A percentile compares a stretch with the other conserved stretches of the same genome.
Conservation (phyloP, 2,329 filamentous ascomycete species). For the Colletotrichum cuscutae region DNA sequence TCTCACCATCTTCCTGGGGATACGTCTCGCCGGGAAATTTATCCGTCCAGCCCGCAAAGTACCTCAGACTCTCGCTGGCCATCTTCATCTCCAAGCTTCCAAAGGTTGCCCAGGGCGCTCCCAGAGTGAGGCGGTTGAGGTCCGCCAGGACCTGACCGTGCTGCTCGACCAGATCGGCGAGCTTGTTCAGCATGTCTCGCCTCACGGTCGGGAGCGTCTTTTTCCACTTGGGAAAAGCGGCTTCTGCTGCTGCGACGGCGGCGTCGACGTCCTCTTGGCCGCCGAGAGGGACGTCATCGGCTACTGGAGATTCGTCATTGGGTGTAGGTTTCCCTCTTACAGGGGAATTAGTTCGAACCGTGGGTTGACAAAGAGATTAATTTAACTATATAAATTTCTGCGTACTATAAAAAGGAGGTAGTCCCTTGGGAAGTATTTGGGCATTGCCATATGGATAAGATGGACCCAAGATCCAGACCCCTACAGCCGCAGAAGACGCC, state of each 20-base stretch:
- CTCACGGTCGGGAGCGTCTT: slow-evolving; percentile 48
- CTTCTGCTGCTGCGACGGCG: slow-evolving; percentile 59
- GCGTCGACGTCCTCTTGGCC: slow-evolving; percentile 57
- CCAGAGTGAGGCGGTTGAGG: slow-evolving; percentile 57
- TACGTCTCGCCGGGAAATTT: slow-evolving; percentile 40
- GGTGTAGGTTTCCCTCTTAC: no score
- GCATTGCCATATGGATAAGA: no score
- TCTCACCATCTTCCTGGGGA: slow-evolving; percentile 50
- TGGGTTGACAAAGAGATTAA: no score
- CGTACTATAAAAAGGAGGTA: no score
- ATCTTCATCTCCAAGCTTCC: slow-evolving; percentile 54
- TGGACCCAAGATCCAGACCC: neutral
- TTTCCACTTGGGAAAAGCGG: slow-evolving; percentile 57
- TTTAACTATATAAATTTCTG: no score
- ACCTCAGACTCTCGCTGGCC: slow-evolving; percentile 50
- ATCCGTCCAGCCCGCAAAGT: slow-evolving; percentile 39
- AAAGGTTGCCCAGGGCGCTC: slow-evolving; percentile 55
- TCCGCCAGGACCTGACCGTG: slow-evolving; percentile 47
- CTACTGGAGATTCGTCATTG: slow-evolving; percentile 58
- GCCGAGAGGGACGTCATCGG: slow-evolving; percentile 58
- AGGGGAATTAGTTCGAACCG: no score
- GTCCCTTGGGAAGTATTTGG: no score
- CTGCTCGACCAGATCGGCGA: slow-evolving; percentile 55
- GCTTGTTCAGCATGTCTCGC: slow-evolving; percentile 51
- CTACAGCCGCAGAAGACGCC: neutral